Percentiles rank a stretch among this genome's conserved stretches.
phyloP scores from a whole-genome alignment of 768 basidiomycete species.

The Heimioporus sp. region DNA sequence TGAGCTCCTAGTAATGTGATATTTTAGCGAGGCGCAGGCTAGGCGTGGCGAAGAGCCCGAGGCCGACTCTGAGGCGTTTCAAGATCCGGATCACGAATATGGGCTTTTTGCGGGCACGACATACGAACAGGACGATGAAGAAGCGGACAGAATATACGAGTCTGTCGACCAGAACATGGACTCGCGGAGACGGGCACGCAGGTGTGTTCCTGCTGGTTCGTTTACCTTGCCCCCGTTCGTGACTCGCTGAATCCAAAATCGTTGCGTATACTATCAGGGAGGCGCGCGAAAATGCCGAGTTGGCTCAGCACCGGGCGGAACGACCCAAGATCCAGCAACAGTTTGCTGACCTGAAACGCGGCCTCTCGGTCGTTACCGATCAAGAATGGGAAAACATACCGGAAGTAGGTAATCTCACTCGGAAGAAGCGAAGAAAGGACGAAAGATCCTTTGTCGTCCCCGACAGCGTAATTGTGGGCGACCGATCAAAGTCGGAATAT shows the following conservation, averaged over 20 bases:
- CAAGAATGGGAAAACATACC: constrained; percentile 94
- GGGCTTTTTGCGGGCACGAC: constrained; percentile 95
- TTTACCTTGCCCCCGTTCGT: constrained; percentile 9
- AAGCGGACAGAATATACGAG: constrained; percentile 95
- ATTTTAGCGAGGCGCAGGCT: constrained; percentile 78
- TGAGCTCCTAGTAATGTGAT: background rate
- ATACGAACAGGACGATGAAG: constrained; percentile 97
- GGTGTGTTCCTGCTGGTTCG: constrained; percentile 60
- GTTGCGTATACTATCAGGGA: constrained; percentile 45
- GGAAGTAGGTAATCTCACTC: constrained; percentile 93
- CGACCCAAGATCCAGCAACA: constrained; percentile 95
- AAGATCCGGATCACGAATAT: constrained; percentile 97
- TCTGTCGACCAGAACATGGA: constrained; percentile 91
- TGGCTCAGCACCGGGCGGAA: constrained; percentile 77
- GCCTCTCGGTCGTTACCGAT: constrained; percentile 81
- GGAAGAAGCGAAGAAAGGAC: constrained; percentile 84
- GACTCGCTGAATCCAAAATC: background rate
- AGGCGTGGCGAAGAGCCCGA: constrained; percentile 86
- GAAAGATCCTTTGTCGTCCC: constrained; percentile 88
- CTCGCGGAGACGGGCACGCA: constrained; percentile 69
- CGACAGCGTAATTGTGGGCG: constrained; percentile 89
- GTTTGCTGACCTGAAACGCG: constrained; percentile 93
- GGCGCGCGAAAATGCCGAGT: constrained; percentile 69
- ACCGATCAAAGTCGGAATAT: constrained; percentile 69
- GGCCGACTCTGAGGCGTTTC: constrained; percentile 86